Base-by-base conservation (phyloP, 2,329 filamentous ascomycete species). In the Fusarium sp. region DNA sequence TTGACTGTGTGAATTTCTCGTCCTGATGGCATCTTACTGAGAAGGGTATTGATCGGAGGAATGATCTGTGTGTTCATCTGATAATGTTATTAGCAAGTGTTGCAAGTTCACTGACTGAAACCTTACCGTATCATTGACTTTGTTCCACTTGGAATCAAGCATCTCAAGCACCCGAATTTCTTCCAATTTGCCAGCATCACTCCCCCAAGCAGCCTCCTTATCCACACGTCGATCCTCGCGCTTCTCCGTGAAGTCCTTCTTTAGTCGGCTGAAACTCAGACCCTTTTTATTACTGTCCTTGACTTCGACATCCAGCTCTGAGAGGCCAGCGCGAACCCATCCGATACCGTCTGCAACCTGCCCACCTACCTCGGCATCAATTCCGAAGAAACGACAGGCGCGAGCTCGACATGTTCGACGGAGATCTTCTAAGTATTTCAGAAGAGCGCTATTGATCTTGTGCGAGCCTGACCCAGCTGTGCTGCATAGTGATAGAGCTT, bases 51-150 rank as follows among this genome's bases (percentile, higher is more conserved):
- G 6, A 87, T 85, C 0, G 91, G 84, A 0, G 94, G 93, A 30
- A 98, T 86, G 3, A 83, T 56, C 76, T 97, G 93, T 0, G 93
- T 90, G 62, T 94, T 93, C 72, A 97, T 90, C 89, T 95, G 63
- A 1, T 12, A 14, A 28, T 20, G 15, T 34, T 2, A 47, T 65
- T 56, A 73, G 66, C 59, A 36, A 51, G 34, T 28, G 30, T 4
- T 7, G 4, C 3, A 3, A 3, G 3, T 12, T 38, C 1, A 0
- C 10, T 14, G 5, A 7, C 11, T 3, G 2, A 6, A 4, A 7
- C 66, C 88, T 81, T 80, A 96, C 92, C 19, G 92, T 97, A 77
- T 97, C 93, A 75, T 99, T 99, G 79, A 94, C 88, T 80, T 94
- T 96, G 64, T 88, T 88, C 95, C 96, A 97, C 77, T 97, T 97